Evolutionary conservation across 108 stramenopile species (phyloP), one percentile per base, ranked within the genome.

Genomic region (Stephanodiscus triporus): DNA sequence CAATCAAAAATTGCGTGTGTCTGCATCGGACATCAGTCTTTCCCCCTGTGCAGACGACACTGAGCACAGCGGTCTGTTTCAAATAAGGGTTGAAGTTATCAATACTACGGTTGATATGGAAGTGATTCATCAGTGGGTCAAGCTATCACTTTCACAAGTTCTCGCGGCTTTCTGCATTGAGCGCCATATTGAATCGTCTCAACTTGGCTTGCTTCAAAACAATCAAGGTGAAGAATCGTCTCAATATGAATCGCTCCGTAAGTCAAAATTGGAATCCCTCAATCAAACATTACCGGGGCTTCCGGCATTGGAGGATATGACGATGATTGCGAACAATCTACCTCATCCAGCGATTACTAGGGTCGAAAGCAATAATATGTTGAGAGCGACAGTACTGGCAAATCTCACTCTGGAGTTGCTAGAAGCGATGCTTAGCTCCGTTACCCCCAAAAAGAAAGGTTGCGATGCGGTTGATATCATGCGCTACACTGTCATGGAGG

Each of bases 111-210:
- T 91, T 19, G 84, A 86, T 32, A 63, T 85, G 27, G 85, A 86
- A 23, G 74, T 77, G 32, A 70, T 94, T 37, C 84, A 90, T 50
- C 69, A 72, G 72, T 74, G 73, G 80, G 80, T 84, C 8, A 64
- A 78, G 38, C 76, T 91, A 27, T 88, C 89, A 5, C 68, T 94
- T 13, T 80, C 87, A 58, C 93, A 94, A 83, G 86, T 75, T 27
- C 78, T 89, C n/a, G 56, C 74, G 16, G 86, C 84, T 17, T 94
- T 86, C 85, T 45, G 61, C 50, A 83, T 84, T 13, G 93, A 94
- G 63, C 74, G 81, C n/a, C 73, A 84, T 24, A 36, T 90, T 42
- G 78, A 88, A 66, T 38, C 45, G 38, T 37, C 71, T 37, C 68
- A 58, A 11, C 34, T 57, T 14, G 69, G 63, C 58, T 37, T 70